Base-by-base conservation (phyloP, 768 basidiomycete genomes). In the Agaricus blazei region DNA sequence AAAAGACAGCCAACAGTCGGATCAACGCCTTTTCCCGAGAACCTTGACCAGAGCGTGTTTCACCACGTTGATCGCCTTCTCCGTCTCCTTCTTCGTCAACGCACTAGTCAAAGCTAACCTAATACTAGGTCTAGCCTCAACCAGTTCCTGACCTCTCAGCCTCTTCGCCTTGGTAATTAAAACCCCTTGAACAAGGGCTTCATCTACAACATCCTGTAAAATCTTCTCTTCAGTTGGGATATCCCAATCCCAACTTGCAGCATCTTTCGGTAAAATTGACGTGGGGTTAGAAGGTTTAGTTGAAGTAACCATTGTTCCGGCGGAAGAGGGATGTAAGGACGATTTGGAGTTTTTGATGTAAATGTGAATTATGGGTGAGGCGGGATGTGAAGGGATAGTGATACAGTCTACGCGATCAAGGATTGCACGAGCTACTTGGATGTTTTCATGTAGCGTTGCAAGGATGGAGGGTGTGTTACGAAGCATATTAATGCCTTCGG, bases 121-220 rank as follows among this genome's bases (percentile, higher is more conserved):
- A 57, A 98, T 84, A 62, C 88, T 91, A 37, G 97, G 93, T 45
- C 85, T 77, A 14, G 83, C 78, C 67, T 97, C 93, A 14, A 81
- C 74, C 59, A 82, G 72, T 76, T 99, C 96, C 70, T 97, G 94
- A 4, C 87, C 84, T 48, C 81, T 80, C 61, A 97, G 67, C 54
- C 92, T 72, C 74, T 90, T 90, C 41, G 93, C 87, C 24, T 90
- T 80, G 2, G 93, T 95, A 57, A 97, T 72, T 62, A 98, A 75
- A 44, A 99, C 87, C 9, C 92, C 93, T 60, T 90, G 89, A 5
- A 74, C 73, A 41, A 93, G 72, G 0, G 81, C 79, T 64, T 97
- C 91, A 57, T 98, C 96, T 12, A 98, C 93, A 11, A 98, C 83
- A 51, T 96, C 93, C 70, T 98, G 95, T 61, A 99, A 66, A 26